Percentiles rank a stretch among this genome's conserved stretches.
Evolutionary conservation across 331 rosid genomes (phyloP).

Genomic region (Acacia pycnantha): DNA sequence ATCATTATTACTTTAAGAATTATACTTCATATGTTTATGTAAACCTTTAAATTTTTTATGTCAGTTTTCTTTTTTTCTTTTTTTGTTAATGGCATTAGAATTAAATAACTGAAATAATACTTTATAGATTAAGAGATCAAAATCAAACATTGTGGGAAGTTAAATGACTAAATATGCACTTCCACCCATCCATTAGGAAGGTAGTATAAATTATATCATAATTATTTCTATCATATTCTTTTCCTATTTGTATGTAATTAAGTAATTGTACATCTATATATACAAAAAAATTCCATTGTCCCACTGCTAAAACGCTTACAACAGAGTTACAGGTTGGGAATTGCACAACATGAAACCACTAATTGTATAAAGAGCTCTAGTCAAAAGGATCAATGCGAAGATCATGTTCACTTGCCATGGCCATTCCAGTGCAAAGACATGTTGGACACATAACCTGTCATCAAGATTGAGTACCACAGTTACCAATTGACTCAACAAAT

Average conservation of each 20-base stretch:
- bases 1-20: too few species aligned
- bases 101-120: too few species aligned
- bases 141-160: too few species aligned
- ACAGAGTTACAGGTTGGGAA: conserved; percentile 19
- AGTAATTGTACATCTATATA: conserved; percentile 34
- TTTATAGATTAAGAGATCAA: too few species aligned
- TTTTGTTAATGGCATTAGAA: too few species aligned
- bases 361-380: conserved; percentile 25
- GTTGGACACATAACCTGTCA: conserved; percentile 98
- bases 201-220: too few species aligned
- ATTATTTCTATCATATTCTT: too few species aligned
- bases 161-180: too few species aligned
- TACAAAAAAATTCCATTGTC: conserved; percentile 19
- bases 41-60: too few species aligned
- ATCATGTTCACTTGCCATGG: conserved; percentile 97
- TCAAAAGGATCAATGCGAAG: conserved; percentile 97
- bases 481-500: conserved; percentile 2
- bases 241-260: not conserved
- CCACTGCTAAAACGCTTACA: not conserved
- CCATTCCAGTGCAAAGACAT: conserved; percentile 98
- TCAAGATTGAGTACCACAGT: not conserved
- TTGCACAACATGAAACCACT: not conserved
- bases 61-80: too few species aligned
- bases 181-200: too few species aligned
- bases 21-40: too few species aligned